Evolutionary conservation across 306 rosid species (phyloP).

Genomic region (Malus sylvestris): DNA sequence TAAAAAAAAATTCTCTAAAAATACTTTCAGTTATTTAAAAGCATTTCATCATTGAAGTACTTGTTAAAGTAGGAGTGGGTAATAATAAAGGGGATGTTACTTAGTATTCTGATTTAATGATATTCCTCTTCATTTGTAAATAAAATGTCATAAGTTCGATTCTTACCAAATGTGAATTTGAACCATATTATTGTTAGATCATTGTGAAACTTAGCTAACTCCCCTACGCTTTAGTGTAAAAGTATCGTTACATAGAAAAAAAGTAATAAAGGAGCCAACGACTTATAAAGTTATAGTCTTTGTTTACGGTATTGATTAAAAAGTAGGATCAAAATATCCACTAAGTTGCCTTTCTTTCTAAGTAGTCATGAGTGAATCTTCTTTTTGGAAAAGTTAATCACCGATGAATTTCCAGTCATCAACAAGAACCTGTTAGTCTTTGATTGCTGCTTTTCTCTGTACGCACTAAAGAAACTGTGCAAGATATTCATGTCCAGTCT

Average conservation of each 20-base stretch:
- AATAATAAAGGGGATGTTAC: too few species aligned
- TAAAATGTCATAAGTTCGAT: too few species aligned
- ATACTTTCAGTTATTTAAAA: too few species aligned
- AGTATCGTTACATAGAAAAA: too few species aligned
- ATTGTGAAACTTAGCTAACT: fast-evolving
- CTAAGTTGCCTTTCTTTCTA: neutral
- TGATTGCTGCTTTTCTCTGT: neutral
- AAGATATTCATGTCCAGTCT: neutral
- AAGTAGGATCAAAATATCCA: neutral
- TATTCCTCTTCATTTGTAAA: too few species aligned
- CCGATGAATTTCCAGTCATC: neutral
- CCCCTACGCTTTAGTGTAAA: fast-evolving
- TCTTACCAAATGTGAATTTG: fast-evolving
- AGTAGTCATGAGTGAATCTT: neutral
- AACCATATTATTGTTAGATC: fast-evolving
- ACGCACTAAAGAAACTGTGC: neutral
- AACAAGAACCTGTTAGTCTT: neutral
- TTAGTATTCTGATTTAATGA: too few species aligned
- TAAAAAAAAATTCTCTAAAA: too few species aligned
- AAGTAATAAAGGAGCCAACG: neutral
- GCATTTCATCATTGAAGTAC: neutral
- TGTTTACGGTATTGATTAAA: neutral
- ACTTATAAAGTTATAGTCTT: neutral
- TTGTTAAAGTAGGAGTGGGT: neutral
- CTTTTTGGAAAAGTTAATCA: neutral